Evolutionary conservation across 2,329 filamentous ascomycete genomes (phyloP).

Genomic region (Parastagonospora avenae): DNA sequence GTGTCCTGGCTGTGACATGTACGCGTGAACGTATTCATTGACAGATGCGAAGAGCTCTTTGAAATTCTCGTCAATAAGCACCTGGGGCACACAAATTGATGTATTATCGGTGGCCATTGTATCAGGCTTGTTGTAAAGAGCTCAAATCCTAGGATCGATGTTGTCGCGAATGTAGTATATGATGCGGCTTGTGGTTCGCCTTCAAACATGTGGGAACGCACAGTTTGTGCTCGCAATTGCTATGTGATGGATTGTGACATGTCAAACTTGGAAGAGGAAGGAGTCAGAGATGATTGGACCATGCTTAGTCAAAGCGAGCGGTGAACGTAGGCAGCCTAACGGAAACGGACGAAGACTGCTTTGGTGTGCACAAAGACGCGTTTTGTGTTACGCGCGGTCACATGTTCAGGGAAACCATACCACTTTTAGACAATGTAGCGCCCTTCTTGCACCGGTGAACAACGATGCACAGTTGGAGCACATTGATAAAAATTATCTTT

Average conservation of each 20-base stretch:
- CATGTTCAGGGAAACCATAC: slow-evolving; percentile 16
- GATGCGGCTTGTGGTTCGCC: too few relatives aligned
- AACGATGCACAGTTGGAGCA: not conserved
- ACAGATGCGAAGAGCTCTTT: slow-evolving; percentile 34
- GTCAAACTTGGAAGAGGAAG: too few relatives aligned
- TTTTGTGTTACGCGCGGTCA: slow-evolving; percentile 29
- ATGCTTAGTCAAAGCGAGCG: not conserved
- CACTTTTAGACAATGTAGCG: too few relatives aligned
- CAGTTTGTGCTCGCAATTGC: too few relatives aligned
- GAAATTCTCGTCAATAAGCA: slow-evolving; percentile 27
- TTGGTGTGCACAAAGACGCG: not conserved
- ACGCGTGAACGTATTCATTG: slow-evolving; percentile 38
- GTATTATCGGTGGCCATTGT: slow-evolving; percentile 17
- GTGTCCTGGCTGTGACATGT: slow-evolving; percentile 43
- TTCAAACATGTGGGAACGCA: too few relatives aligned
- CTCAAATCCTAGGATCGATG: too few relatives aligned
- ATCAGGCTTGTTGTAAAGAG: not conserved
- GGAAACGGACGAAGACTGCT: not conserved
- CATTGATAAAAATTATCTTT: not conserved
- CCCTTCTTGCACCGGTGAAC: not conserved
- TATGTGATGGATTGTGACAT: too few relatives aligned
- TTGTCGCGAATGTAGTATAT: too few relatives aligned
- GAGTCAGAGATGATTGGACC: too few relatives aligned
- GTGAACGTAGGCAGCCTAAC: not conserved
- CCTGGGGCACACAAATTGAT: slow-evolving; percentile 24